Evolutionary conservation across 1,284 basidiomycete genomes (phyloP).

Genomic region (Cryptococcus neoformans): DNA sequence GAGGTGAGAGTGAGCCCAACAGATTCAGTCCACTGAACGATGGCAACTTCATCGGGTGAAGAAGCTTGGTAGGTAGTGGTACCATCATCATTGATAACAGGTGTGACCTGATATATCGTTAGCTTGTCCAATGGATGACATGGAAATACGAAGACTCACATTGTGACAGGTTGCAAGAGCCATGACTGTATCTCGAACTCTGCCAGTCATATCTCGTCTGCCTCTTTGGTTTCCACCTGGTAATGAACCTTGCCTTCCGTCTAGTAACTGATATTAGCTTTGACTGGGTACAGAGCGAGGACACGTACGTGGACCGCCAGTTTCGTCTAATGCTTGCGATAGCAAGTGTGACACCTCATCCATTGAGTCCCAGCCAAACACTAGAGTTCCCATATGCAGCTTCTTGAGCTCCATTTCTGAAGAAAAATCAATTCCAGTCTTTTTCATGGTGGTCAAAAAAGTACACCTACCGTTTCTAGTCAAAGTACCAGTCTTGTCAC

Average conservation of each 20-base stretch:
- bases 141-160: constrained; percentile 52
- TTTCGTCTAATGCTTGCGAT: constrained; percentile 68
- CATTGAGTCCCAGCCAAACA: constrained; percentile 95
- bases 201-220: constrained; percentile 88
- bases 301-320: constrained; percentile 23
- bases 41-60: constrained; percentile 98
- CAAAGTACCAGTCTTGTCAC: constrained; percentile 96
- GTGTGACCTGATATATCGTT: constrained; percentile 68
- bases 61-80: constrained; percentile 95
- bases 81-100: constrained; percentile 90
- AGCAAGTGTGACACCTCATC: constrained; percentile 93
- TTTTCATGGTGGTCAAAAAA: not conserved
- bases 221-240: constrained; percentile 54
- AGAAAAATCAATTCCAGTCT: not conserved
- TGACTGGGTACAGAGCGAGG: not conserved
- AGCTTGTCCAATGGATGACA: not conserved
- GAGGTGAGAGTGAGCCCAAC: constrained; percentile 84
- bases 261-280: not conserved
- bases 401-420: constrained; percentile 99
- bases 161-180: constrained; percentile 96
- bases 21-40: constrained; percentile 96
- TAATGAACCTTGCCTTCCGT: constrained; percentile 1
- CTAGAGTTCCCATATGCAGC: constrained; percentile 97
- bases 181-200: constrained; percentile 90
- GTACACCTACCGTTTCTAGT: constrained; percentile 82